These are phyloP conservation scores for Tetracladium marchalianum DNA, from an alignment of 495 filamentous ascomycete species.

Conservation along the genomic window DNA sequence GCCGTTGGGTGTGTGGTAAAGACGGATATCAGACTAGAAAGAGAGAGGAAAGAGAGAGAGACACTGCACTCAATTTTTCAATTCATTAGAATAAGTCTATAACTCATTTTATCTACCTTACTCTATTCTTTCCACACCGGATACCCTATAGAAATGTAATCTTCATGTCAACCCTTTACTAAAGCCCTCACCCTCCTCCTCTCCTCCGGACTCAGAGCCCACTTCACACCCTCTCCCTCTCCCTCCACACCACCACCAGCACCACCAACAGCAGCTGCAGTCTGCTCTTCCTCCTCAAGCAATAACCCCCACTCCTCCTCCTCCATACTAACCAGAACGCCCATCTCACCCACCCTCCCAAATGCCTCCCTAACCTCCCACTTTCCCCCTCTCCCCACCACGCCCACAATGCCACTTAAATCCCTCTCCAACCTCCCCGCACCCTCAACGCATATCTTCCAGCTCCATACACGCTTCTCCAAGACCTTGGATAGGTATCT, in stretches of 20 bases:
- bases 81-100: too few species aligned
- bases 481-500: slow-evolving; percentile 64
- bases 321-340: slow-evolving; percentile 90
- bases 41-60: too few species aligned
- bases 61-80: too few species aligned
- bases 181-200: slow-evolving; percentile 40
- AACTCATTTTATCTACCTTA: too few species aligned
- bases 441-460: slow-evolving; percentile 72
- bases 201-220: slow-evolving; percentile 46
- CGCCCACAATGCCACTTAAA: slow-evolving; percentile 65
- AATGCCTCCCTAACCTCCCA: slow-evolving; percentile 80
- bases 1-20: too few species aligned
- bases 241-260: slow-evolving; percentile 4
- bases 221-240: slow-evolving; percentile 36
- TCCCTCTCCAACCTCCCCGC: slow-evolving; percentile 85
- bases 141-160: too few species aligned
- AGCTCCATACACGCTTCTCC: slow-evolving; percentile 86
- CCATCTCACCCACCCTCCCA: slow-evolving; percentile 70
- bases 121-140: too few species aligned
- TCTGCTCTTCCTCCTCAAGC: slow-evolving; percentile 14
- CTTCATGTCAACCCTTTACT: slow-evolving; percentile 20
- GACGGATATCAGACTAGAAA: too few species aligned
- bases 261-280: too few species aligned
- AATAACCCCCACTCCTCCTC: slow-evolving; percentile 94
- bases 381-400: slow-evolving; percentile 62